Evolutionary conservation across 1,284 basidiomycete species (phyloP).

Genomic region (Chiua sp.): DNA sequence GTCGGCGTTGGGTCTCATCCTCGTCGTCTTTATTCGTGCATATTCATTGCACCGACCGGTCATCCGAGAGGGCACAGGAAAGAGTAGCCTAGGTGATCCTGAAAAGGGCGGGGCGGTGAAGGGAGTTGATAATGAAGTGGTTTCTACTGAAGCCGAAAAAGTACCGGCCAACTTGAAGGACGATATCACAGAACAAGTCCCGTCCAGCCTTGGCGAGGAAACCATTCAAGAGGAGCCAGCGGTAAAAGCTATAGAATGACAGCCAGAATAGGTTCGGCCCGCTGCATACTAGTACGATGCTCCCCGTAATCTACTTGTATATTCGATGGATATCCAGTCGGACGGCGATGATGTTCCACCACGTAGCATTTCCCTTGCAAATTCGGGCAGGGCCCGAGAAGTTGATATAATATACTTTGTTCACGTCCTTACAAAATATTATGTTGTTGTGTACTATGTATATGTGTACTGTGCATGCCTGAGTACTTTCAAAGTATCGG

Average conservation of each 20-base stretch:
- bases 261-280: not conserved
- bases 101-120: conserved; percentile 13
- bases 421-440: no score
- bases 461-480: no score
- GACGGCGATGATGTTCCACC: no score
- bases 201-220: not conserved
- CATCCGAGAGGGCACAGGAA: conserved; percentile 46
- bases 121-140: not conserved
- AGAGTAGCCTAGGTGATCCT: conserved; percentile 12
- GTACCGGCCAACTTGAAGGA: not conserved
- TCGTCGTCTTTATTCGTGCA: conserved; percentile 60
- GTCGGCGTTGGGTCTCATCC: conserved; percentile 58
- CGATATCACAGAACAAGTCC: conserved; percentile 5
- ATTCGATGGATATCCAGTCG: not conserved
- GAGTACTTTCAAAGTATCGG: no score
- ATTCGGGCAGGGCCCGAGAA: no score
- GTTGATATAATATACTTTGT: no score
- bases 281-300: conserved; percentile 3
- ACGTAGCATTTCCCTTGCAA: no score
- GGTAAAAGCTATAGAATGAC: not conserved
- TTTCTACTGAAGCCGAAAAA: not conserved
- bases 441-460: no score
- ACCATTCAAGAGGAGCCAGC: not conserved
- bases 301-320: not conserved
- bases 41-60: conserved; percentile 65